Conservation (phyloP, 2,329 filamentous ascomycete species). For the Akanthomyces lecanii region DNA sequence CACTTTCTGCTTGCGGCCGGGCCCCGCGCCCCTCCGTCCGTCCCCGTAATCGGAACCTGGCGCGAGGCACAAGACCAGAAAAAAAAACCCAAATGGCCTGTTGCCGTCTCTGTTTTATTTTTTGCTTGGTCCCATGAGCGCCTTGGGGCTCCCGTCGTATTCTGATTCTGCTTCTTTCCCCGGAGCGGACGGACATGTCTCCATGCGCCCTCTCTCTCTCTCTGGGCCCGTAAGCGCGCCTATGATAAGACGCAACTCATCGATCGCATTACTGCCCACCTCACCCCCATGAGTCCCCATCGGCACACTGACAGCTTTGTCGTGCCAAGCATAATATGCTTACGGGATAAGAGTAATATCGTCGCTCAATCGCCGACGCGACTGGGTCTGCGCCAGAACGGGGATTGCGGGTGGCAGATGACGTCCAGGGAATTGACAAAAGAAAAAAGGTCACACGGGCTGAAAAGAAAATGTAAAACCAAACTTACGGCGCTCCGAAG, state of each 20-base stretch:
- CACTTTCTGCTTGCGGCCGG: not conserved
- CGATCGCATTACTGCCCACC: not conserved
- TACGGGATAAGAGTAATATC: slow-evolving; percentile 15
- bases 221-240: not conserved
- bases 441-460: not conserved
- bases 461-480: not conserved
- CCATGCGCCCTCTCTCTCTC: not conserved
- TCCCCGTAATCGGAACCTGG: slow-evolving; percentile 12
- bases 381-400: not conserved
- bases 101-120: not conserved
- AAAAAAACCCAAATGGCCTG: not conserved
- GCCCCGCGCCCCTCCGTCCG: not conserved
- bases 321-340: slow-evolving; percentile 16
- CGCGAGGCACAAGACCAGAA: slow-evolving; percentile 4
- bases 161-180: not conserved
- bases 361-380: not conserved
- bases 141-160: not conserved
- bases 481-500: not conserved
- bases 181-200: too few relatives aligned
- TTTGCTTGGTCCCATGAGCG: not conserved
- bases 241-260: not conserved
- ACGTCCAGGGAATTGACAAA: not conserved
- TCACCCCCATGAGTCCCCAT: not conserved
- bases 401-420: not conserved
- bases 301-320: slow-evolving; percentile 4